phyloP scores from a whole-genome alignment of 495 filamentous ascomycete genomes.

The Chaetomidium leptoderma region DNA sequence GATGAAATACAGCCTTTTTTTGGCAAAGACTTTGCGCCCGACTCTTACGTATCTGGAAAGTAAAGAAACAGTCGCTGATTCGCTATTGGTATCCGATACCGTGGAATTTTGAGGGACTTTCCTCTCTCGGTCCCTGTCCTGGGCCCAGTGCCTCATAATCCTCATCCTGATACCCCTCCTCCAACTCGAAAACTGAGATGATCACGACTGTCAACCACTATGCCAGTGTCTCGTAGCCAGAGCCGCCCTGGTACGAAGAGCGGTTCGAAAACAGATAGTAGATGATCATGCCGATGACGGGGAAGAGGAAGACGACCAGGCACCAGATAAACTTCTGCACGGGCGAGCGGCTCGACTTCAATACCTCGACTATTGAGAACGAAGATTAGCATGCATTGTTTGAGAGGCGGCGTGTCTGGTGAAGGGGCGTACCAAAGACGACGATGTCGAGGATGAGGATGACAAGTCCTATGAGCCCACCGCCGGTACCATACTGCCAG shows the following conservation, averaged over 20 bases:
- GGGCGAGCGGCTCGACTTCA: slow-evolving; percentile 48
- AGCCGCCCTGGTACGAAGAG: slow-evolving; percentile 37
- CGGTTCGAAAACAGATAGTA: slow-evolving; percentile 54
- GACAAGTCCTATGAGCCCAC: slow-evolving; percentile 46
- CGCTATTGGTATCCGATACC: too few species aligned
- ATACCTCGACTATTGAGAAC: slow-evolving; percentile 42
- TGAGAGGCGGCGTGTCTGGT: background rate
- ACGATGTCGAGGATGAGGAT: slow-evolving; percentile 50
- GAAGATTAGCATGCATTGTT: background rate
- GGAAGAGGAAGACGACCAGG: slow-evolving; percentile 50
- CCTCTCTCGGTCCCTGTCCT: too few species aligned
- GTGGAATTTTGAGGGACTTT: too few species aligned
- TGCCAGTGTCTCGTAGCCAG: slow-evolving; percentile 43
- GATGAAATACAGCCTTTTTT: too few species aligned
- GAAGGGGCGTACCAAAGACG: slow-evolving; percentile 39
- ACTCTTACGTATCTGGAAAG: too few species aligned
- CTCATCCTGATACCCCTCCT: too few species aligned
- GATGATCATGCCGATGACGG: slow-evolving; percentile 45
- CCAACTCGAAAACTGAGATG: too few species aligned
- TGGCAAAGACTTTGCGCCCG: too few species aligned
- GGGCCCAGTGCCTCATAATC: too few species aligned
- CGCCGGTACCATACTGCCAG: slow-evolving; percentile 45
- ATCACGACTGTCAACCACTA: slow-evolving; percentile 13
- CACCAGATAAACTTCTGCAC: slow-evolving; percentile 48
- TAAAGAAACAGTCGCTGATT: too few species aligned